A percentile compares a stretch with the other conserved stretches of the same genome.
phyloP scores from a whole-genome alignment of 2,329 filamentous ascomycete genomes.

The Didymella pinodella region DNA sequence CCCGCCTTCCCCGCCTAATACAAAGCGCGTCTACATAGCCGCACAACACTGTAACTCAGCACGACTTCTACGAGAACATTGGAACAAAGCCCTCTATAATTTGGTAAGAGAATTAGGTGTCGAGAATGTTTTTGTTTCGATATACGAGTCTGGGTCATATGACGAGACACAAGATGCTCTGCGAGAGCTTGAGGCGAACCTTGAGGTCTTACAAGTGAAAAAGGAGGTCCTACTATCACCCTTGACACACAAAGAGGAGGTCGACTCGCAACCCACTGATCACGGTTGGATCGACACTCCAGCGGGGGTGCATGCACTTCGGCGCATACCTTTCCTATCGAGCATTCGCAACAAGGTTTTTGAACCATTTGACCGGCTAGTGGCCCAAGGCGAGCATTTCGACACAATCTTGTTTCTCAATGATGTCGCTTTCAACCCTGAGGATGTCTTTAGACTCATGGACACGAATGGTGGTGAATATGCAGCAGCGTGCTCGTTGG shows the following conservation, averaged over 20 bases:
- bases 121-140: conserved; percentile 71
- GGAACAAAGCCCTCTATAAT: conserved; percentile 67
- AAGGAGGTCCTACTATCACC: conserved; percentile 66
- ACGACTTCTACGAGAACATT: conserved; percentile 65
- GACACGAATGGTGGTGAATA: conserved; percentile 66
- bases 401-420: conserved; percentile 70
- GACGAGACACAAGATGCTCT: conserved; percentile 72
- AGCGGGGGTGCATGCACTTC: conserved; percentile 57
- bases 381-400: conserved; percentile 59
- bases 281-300: conserved; percentile 71
- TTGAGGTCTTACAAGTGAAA: conserved; percentile 62
- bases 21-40: conserved; percentile 67
- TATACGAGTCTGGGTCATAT: conserved; percentile 74
- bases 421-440: conserved; percentile 67
- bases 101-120: conserved; percentile 66
- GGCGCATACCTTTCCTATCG: conserved; percentile 74
- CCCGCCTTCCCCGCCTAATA: conserved; percentile 28
- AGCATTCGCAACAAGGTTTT: conserved; percentile 70
- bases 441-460: conserved; percentile 65
- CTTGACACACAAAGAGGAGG: conserved; percentile 56
- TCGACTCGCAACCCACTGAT: conserved; percentile 31
- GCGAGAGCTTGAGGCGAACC: conserved; percentile 61
- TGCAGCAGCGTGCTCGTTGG: conserved; percentile 68
- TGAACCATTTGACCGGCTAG: conserved; percentile 63
- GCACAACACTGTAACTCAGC: conserved; percentile 75